Evolutionary conservation across 2,329 filamentous ascomycete species (phyloP), one percentile per base, ranked within the genome.

Genomic region (Xylaria arbuscula): DNA sequence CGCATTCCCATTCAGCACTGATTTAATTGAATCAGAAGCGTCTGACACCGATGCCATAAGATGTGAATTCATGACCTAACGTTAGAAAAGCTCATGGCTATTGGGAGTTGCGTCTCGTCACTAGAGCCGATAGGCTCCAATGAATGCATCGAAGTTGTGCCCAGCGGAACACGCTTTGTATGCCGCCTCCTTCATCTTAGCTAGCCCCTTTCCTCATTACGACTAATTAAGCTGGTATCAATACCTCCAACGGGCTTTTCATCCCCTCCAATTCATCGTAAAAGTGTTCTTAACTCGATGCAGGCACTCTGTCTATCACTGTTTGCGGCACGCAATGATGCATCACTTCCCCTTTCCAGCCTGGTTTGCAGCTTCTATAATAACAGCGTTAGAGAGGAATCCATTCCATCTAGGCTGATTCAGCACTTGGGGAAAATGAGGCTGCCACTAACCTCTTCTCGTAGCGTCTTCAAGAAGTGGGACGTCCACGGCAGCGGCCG

Each of bases 401-500:
- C 15, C 6, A 32, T 5, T 34, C n/a, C 28, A 28, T 19, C 10
- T 45, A 17, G 22, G 17, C 15, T 51, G 36, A 15, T 34, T 50
- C 40, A 17, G 11, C 5, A 40, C n/a, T 17, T 5, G 13, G 10
- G 38, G 51, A 34, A 17, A 62, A 48, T 32, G 28, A 32, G 53
- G 42, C 3, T 32, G 17, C 36, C 55, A 66, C 50, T 45, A 24
- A 93, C 93, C 93, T 89, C 93, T 90, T 80, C 93, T 89, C 68
- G 93, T 97, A 22, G 94, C 94, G 83, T 98, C 94, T 83, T 98
- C 94, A 70, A 98, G 82, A 70, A 98, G 81, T 40, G 93, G 91
- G 32, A 94, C 91, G 78, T 98, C 94, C 47, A 98, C 94, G 51
- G 92, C 91, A 34, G 86, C 87, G 8, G 91, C 90, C 0, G 94